Evolutionary conservation across 345 rosid genomes (phyloP).

Genomic region (Arabidopsis arenosa): DNA sequence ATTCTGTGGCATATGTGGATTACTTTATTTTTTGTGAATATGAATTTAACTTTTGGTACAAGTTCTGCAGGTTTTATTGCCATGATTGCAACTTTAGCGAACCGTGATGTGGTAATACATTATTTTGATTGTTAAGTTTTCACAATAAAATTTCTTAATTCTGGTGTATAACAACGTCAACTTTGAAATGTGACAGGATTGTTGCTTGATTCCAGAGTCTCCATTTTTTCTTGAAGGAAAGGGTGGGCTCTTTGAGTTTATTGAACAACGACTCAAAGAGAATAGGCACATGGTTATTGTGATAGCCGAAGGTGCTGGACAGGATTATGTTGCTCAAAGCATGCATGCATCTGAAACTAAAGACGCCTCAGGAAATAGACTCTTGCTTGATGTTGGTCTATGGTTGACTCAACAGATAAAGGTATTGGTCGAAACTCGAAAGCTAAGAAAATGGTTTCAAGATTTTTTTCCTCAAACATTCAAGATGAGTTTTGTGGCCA

Average conservation of each 20-base stretch:
- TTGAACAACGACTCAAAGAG: conserved; percentile 77
- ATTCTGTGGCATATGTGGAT: conserved; percentile 24
- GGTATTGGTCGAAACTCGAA: conserved; percentile 47
- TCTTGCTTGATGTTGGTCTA: conserved; percentile 87
- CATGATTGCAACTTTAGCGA: conserved; percentile 90
- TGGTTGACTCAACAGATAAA: conserved; percentile 91
- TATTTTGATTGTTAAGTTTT: not conserved
- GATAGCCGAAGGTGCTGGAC: conserved; percentile 97
- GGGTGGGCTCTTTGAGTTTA: conserved; percentile 87
- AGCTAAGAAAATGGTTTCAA: not conserved
- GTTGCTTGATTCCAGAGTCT: conserved; percentile 98
- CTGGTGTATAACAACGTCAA: conserved; percentile 9
- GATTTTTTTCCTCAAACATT: conserved; percentile 22
- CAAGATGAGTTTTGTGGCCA: conserved; percentile 3
- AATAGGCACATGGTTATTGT: conserved; percentile 86
- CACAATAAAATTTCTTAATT: conserved; percentile 6
- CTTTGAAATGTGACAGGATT: conserved; percentile 70
- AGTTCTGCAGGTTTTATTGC: conserved; percentile 83
- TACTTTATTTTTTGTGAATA: not conserved
- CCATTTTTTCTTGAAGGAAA: conserved; percentile 90
- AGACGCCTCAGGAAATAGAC: conserved; percentile 92
- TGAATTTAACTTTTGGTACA: not conserved
- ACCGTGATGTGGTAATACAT: conserved; percentile 86
- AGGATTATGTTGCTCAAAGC: conserved; percentile 73
- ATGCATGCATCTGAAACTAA: conserved; percentile 54